Conservation (phyloP, 1,139 yeast species). For the Geotrichum reessii region DNA sequence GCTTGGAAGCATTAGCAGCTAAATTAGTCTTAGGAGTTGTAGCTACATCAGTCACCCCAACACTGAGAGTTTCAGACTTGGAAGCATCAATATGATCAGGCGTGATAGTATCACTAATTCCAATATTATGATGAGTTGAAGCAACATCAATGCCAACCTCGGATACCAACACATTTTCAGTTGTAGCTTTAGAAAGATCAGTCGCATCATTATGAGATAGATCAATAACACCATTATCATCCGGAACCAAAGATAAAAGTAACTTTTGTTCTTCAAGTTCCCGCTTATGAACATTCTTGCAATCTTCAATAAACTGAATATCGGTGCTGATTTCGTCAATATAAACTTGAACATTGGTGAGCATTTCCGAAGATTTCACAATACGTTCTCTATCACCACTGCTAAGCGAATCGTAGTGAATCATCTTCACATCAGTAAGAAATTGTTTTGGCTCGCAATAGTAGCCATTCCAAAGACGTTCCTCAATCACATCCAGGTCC, state of each 20-base stretch:
- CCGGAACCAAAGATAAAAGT: neutral
- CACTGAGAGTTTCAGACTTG: neutral
- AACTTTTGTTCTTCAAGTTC: constrained; percentile 39
- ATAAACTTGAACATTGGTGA: constrained; percentile 92
- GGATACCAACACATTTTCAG: constrained; percentile 2
- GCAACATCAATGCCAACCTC: constrained; percentile 2
- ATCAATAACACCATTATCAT: neutral
- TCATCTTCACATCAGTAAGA: constrained; percentile 74
- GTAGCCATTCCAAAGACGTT: constrained; percentile 92
- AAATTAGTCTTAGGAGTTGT: constrained; percentile 1
- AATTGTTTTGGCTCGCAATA: constrained; percentile 92
- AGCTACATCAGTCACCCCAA: neutral
- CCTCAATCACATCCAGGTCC: constrained; percentile 92
- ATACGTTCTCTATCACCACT: constrained; percentile 79
- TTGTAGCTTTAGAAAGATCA: neutral
- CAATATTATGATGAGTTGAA: neutral
- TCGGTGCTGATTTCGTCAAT: constrained; percentile 71
- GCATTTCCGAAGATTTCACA: constrained; percentile 91
- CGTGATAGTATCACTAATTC: neutral
- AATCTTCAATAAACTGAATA: constrained; percentile 67
- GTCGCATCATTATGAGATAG: neutral
- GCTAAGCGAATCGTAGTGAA: constrained; percentile 69
- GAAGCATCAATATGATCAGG: neutral
- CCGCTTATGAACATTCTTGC: constrained; percentile 66
- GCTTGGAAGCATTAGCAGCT: neutral